Evolutionary conservation across 225 moss, liverwort and hornwort species (phyloP), one percentile per base, ranked within the genome.

Genomic region (Polytrichum formosum): DNA sequence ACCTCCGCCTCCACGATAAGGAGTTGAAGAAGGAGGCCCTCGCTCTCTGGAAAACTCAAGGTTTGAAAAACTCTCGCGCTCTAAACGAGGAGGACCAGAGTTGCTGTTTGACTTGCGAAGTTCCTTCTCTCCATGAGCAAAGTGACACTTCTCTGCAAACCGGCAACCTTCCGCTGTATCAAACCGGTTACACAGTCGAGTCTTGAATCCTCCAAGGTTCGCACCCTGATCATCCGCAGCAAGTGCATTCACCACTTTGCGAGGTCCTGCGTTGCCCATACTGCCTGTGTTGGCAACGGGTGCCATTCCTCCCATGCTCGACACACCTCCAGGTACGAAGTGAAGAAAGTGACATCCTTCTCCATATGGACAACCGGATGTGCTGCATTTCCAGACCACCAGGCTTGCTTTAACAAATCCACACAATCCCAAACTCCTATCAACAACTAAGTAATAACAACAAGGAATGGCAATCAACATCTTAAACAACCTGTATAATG

Each of bases 271-370:
- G 21, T 75, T 81, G 53, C 82, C 90, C 85, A 84, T 82, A 37
- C 83, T 87, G 21, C 86, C 77, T 9, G 91, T 71, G 73, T 79
- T 89, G 53, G 93, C 67, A 20, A 96, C 82, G 0, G 94, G 78
- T 6, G 83, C 83, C 62, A 91, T 55, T 16, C 94, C 81, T 28
- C 84, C 91, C 26, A 91, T 72, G 4, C 82, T 81, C 18, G 82
- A 84, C 61, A 98, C 79, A 4, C 98, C 98, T 26, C 98, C 98
- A 17, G 98, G 92, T 5, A 94, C 92, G 59, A 79, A 98, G 69
- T 98, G 98, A 53, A 98, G 68, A 71, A 98, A 98, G 68, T 98
- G 98, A 65, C 98, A 98, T 18, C 97, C 97, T 84, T 98, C 97
- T 35, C 97, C 97, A 46, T 98, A 98, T 2, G 98, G 98, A 67